Evolutionary conservation across 768 basidiomycete species (phyloP).

Genomic region (Dacryopinax spathularia): DNA sequence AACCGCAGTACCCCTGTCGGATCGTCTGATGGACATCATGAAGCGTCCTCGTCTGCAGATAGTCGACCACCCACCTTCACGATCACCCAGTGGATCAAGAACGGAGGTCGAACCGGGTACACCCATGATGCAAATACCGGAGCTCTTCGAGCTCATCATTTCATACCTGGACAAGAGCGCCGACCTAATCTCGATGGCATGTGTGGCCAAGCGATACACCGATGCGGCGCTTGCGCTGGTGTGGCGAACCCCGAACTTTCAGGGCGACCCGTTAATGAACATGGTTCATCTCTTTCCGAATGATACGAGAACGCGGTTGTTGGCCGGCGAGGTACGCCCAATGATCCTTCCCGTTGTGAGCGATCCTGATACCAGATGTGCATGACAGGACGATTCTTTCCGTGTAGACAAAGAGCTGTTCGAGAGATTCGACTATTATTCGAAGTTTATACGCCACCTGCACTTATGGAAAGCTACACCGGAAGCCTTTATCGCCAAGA

Average conservation of each 20-base stretch:
- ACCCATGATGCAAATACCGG: background rate
- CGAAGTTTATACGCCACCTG: background rate
- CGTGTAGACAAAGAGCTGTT: background rate
- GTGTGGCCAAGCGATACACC: background rate
- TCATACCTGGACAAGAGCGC: background rate
- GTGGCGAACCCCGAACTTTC: background rate
- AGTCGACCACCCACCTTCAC: background rate
- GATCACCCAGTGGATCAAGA: background rate
- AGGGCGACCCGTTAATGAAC: background rate
- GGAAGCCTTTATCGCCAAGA: background rate
- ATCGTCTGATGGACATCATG: too few relatives aligned
- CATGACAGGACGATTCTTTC: background rate
- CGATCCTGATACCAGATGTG: background rate
- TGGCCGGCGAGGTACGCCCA: background rate
- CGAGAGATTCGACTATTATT: background rate
- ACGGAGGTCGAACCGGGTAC: background rate
- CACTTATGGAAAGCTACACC: background rate
- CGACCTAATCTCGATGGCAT: background rate
- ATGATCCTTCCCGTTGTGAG: background rate
- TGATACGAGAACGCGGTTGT: background rate
- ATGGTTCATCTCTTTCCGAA: background rate
- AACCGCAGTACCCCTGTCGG: too few relatives aligned
- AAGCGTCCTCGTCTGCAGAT: background rate
- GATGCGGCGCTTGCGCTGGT: background rate
- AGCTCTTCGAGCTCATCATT: background rate